These are phyloP conservation scores for Auricularia sp. DNA, from an alignment of 768 basidiomycete genomes.

Conservation along the genomic window DNA sequence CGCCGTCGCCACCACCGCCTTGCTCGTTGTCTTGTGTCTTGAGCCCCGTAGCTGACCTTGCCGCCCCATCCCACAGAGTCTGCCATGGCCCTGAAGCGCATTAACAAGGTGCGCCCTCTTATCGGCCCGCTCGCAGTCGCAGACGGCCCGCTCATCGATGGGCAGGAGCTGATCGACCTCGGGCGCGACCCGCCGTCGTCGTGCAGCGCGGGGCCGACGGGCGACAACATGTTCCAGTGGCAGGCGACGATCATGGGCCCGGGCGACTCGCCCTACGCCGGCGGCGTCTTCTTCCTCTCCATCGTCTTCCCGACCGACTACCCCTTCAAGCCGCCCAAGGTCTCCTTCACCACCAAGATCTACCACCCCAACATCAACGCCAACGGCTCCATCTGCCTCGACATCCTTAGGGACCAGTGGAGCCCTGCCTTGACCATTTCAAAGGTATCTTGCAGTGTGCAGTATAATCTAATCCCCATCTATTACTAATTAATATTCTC, in stretches of 20 bases:
- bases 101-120: not conserved
- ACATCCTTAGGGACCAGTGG: slow-evolving; percentile 99
- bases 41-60: too few relatives aligned
- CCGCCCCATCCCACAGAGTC: not conserved
- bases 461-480: not conserved
- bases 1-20: too few relatives aligned
- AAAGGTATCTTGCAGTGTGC: slow-evolving; percentile 29
- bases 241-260: slow-evolving; percentile 99
- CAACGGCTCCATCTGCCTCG: slow-evolving; percentile 96
- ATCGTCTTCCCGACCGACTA: slow-evolving; percentile 95
- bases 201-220: slow-evolving; percentile 96
- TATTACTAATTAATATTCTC: too few relatives aligned
- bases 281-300: slow-evolving; percentile 97
- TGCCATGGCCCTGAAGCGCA: slow-evolving; percentile 1
- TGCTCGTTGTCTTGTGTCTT: too few relatives aligned
- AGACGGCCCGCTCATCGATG: not conserved
- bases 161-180: slow-evolving; percentile 95
- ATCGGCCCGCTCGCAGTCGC: not conserved
- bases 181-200: slow-evolving; percentile 99
- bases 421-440: slow-evolving; percentile 97
- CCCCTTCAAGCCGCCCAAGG: slow-evolving; percentile 99
- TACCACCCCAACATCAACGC: slow-evolving; percentile 99
- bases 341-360: slow-evolving; percentile 99
- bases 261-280: slow-evolving; percentile 75
- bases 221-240: slow-evolving; percentile 99